Evolutionary conservation across 2,329 filamentous ascomycete genomes (phyloP), one percentile per base, ranked within the genome.

Genomic region (Torrubiella hemipterigena): DNA sequence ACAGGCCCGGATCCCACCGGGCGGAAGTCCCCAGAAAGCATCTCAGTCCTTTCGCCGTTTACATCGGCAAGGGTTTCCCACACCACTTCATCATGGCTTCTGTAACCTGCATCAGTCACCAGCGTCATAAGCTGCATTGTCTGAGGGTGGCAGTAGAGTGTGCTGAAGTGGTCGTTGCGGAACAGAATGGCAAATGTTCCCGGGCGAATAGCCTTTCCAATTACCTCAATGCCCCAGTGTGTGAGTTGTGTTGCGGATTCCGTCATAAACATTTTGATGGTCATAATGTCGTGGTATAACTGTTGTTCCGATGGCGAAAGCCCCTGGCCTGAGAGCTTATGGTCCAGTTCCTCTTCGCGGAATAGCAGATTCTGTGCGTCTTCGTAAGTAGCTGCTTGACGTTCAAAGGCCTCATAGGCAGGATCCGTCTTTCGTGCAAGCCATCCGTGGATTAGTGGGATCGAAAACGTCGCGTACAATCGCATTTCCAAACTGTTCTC

Each of bases 101-200:
- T 77, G 48, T 93, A 98, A 1, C 91, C 91, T 17, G 85, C 81
- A 50, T 98, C 91, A 0, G 91, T 96, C 11, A 98, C 86, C 4
- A 98, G 61, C 0, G 82, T 85, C 40, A 89, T 72, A 2, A 96
- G 66, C 41, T 82, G 70, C 24, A 74, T 66, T 1, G 78, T 84
- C 27, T 77, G 63, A 0, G 89, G 85, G 44, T 96, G 85, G 38
- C 87, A 84, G 55, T 93, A 94, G 0, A 98, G 55, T 0, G 89
- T 96, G 25, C 85, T 86, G 49, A 98, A 98, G 51, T 98, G 91
- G 48, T 98, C 89, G 46, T 98, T 98, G 17, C 91, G 75, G 61
- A 98, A 98, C 2, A 98, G 58, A 30, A 98, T 96, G 1, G 84
- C 84, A 38, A 95, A 73, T 2, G 81, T 75, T 2, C 86, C 89